Evolutionary conservation across 192 early-diverging fungal species (phyloP), one percentile per base, ranked within the genome.

Genomic region (Dissophora ornata): DNA sequence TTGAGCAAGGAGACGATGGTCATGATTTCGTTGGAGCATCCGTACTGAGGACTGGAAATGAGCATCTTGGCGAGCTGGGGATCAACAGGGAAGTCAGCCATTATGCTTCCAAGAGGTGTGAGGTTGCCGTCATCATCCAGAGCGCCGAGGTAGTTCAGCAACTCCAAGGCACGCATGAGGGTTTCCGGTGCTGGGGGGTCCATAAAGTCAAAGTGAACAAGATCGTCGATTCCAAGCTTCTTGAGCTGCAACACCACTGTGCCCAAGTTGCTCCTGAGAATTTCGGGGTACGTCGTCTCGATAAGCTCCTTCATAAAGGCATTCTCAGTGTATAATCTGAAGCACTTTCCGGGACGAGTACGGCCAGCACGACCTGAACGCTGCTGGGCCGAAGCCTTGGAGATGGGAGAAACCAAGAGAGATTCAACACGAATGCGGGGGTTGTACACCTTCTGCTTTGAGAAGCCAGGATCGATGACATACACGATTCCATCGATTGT

Each of bases 121-220:
- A 99, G 71, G 49, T 97, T 89, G 38, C 97, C 97, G 79, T 98
- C 96, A 71, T 97, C 96, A 58, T 97, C 93, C 41, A 99, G 80
- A 11, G 95, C 97, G 10, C 89, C 97, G 22, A 99, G 85, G 65
- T 96, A 98, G 71, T 98, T 96, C 13, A 99, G 79, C 28, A 97
- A 80, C 81, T 98, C 98, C 26, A 99, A 82, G 7, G 98, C 98
- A 49, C 97, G 89, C 96, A 98, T 99, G 45, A 98, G 78, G 1
- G 97, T 98, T 79, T 98, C 97, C 6, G 97, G 97, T 0, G 98
- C 97, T 62, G 97, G 97, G 18, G 98, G 95, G 64, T 99, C 98
- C 96, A 99, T 98, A 49, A 98, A 97, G 82, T 99, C 98, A 80
- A 99, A 96, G 68, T 99, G 96, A 3, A 98, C 97, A 38, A 99